Conservation (phyloP, 345 rosid species). For the Corymbia maculata region DNA sequence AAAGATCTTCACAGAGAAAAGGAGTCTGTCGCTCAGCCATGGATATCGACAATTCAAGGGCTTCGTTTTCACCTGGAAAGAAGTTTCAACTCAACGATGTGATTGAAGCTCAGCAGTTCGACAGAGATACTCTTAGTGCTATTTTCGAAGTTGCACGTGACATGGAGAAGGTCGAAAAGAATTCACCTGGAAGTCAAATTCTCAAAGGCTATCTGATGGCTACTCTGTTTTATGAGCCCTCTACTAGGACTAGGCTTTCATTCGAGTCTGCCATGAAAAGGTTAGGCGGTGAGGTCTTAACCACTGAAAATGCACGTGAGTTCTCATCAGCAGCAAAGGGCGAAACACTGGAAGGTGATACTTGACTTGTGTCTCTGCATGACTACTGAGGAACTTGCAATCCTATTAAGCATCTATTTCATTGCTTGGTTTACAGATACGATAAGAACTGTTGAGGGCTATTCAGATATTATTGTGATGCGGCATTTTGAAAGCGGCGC, state of each 20-base stretch:
- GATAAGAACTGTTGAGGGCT: slow-evolving; percentile 91
- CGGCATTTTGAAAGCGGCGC: slow-evolving; percentile 97
- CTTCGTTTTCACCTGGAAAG: slow-evolving; percentile 15
- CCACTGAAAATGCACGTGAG: slow-evolving; percentile 91
- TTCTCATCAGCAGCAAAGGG: slow-evolving; percentile 98
- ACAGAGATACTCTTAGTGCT: slow-evolving; percentile 61
- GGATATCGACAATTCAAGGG: slow-evolving; percentile 12
- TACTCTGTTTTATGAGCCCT: slow-evolving; percentile 92
- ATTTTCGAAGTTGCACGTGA: slow-evolving; percentile 77
- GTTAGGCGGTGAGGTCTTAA: slow-evolving; percentile 89
- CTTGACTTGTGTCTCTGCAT: neutral
- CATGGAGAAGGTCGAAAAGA: slow-evolving; percentile 77
- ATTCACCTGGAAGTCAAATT: slow-evolving; percentile 62
- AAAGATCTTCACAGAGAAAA: neutral
- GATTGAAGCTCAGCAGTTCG: slow-evolving; percentile 92
- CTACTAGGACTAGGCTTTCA: slow-evolving; percentile 92
- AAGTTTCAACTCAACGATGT: slow-evolving; percentile 78
- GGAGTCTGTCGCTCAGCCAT: slow-evolving; percentile 26
- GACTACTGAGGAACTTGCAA: neutral
- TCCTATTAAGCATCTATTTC: neutral
- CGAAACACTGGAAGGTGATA: slow-evolving; percentile 90
- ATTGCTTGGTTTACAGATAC: slow-evolving; percentile 48
- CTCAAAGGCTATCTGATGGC: slow-evolving; percentile 93
- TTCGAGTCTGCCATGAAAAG: slow-evolving; percentile 99
- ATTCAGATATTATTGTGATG: slow-evolving; percentile 87